Evolutionary conservation across 495 filamentous ascomycete species (phyloP).

Genomic region (Hypoxylon perforatum): DNA sequence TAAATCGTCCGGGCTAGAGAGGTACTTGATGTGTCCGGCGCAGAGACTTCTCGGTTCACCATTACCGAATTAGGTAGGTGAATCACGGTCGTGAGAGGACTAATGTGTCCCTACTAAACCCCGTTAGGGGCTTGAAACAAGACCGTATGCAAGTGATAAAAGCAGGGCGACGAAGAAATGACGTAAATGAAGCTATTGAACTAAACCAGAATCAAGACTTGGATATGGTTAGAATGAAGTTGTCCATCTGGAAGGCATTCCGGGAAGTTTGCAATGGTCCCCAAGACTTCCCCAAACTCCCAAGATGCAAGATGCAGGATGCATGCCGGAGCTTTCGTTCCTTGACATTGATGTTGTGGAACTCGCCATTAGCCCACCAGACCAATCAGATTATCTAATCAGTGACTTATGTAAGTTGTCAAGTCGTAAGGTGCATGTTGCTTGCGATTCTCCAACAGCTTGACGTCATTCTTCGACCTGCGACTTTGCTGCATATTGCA

Average conservation of each 20-base stretch:
- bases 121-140: not conserved
- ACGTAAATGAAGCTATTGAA: conserved; percentile 14
- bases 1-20: conserved; percentile 6
- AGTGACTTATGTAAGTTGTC: conserved; percentile 7
- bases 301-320: not conserved
- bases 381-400: not conserved
- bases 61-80: conserved; percentile 34
- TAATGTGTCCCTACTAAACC: not conserved
- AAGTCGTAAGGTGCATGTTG: no score
- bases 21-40: conserved; percentile 17
- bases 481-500: not conserved
- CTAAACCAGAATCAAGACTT: conserved; percentile 17
- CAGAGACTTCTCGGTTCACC: conserved; percentile 25
- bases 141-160: not conserved
- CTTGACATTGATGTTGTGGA: no score
- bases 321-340: conserved; percentile 30
- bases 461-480: conserved; percentile 27
- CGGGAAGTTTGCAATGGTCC: conserved; percentile 3
- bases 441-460: not conserved
- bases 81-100: conserved; percentile 2
- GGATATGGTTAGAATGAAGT: not conserved
- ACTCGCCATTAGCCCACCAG: not conserved
- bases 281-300: not conserved
- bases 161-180: conserved; percentile 6
- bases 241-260: conserved; percentile 13